Evolutionary conservation across 306 rosid species (phyloP).

Genomic region (Cyamopsis tetragonoloba): DNA sequence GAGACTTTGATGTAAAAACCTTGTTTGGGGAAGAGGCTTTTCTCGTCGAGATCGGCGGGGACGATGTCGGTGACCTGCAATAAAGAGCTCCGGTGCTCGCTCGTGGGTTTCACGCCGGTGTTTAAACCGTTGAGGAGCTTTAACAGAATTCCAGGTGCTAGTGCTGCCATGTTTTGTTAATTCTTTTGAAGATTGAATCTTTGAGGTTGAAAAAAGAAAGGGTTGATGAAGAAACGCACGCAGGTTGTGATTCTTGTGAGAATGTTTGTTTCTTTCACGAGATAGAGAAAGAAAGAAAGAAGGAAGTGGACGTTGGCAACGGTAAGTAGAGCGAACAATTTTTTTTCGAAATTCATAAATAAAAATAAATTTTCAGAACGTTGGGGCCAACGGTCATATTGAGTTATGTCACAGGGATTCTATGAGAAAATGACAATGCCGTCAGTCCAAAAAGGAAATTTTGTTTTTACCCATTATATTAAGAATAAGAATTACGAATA

Average conservation of each 20-base stretch:
- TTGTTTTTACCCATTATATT: no score
- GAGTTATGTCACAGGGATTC: neutral
- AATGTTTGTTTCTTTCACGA: neutral
- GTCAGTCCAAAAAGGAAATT: no score
- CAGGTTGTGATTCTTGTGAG: neutral
- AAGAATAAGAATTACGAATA: no score
- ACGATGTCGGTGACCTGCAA: constrained; percentile 88
- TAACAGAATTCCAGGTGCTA: constrained; percentile 78
- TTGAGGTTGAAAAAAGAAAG: constrained; percentile 1
- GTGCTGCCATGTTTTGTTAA: constrained; percentile 50
- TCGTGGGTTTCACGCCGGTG: constrained; percentile 63
- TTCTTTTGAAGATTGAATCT: no score
- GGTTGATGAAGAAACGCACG: neutral
- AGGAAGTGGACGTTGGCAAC: constrained; percentile 46
- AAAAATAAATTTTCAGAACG: constrained; percentile 40
- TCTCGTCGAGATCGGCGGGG: constrained; percentile 86
- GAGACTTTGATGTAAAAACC: constrained; percentile 86
- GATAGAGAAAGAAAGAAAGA: neutral
- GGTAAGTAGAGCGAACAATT: constrained; percentile 33
- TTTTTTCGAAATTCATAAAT: constrained; percentile 39
- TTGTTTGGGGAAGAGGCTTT: constrained; percentile 65
- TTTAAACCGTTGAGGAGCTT: constrained; percentile 73
- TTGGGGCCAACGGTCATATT: constrained; percentile 64
- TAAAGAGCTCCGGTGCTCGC: constrained; percentile 81
- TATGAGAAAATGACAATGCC: no score